These are phyloP conservation scores for Corylus heterophylla DNA, from an alignment of 306 rosid species.

Conservation along the genomic window DNA sequence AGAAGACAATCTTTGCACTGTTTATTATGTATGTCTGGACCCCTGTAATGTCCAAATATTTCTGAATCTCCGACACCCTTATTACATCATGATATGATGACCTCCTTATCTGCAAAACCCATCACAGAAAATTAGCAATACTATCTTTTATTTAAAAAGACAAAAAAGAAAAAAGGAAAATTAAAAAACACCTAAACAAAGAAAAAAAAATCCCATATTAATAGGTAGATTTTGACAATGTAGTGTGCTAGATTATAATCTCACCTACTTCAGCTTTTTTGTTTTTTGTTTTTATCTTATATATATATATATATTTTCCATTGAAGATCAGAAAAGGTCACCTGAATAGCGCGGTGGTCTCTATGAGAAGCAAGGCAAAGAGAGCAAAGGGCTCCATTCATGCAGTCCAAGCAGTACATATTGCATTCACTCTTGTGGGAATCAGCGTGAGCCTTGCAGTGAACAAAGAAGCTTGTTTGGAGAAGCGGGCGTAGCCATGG, in stretches of 20 bases:
- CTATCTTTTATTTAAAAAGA: constrained; percentile 3
- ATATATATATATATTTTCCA: too few relatives aligned
- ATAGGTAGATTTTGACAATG: not conserved
- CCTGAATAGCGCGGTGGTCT: constrained; percentile 65
- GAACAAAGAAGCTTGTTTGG: constrained; percentile 59
- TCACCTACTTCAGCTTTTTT: not conserved
- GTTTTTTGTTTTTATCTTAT: not conserved
- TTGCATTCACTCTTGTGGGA: constrained; percentile 73
- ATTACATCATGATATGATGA: constrained; percentile 82
- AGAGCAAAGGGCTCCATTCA: constrained; percentile 67
- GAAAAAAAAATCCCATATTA: not conserved
- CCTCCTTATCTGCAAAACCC: constrained; percentile 56
- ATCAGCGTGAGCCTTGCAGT: constrained; percentile 61
- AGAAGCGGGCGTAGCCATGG: constrained; percentile 63
- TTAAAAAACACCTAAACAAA: not conserved
- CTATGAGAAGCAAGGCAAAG: constrained; percentile 55
- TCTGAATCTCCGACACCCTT: constrained; percentile 68
- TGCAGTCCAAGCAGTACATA: constrained; percentile 73
- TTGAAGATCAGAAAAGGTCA: not conserved
- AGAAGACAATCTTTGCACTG: constrained; percentile 71
- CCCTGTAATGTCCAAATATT: constrained; percentile 58
- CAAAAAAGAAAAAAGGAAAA: constrained; percentile 4
- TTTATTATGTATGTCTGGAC: constrained; percentile 65
- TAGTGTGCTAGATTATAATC: not conserved
- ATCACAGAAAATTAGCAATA: constrained; percentile 21